These are phyloP conservation scores for Bolboschoenus planiculmis DNA, from an alignment of 176 grass and related monocot species.

Conservation along the genomic window DNA sequence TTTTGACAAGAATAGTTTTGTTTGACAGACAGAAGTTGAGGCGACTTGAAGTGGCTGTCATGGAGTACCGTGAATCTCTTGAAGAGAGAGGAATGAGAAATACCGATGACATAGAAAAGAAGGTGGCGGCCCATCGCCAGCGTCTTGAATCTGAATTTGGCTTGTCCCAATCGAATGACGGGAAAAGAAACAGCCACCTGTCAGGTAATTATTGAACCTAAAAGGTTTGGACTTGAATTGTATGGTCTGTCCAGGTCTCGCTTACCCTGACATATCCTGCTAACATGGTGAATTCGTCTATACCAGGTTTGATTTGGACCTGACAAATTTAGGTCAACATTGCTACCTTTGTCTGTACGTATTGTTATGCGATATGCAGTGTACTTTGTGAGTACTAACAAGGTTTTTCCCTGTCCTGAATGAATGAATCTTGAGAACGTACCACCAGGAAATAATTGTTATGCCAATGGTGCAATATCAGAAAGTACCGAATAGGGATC, in stretches of 20 bases:
- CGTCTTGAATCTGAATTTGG: slow-evolving; percentile 79
- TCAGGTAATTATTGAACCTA: slow-evolving; percentile 46
- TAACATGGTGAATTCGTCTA: background rate
- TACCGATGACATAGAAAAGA: slow-evolving; percentile 82
- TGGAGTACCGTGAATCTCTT: slow-evolving; percentile 87
- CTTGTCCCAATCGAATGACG: slow-evolving; percentile 60
- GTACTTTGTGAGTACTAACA: background rate
- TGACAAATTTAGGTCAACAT: slow-evolving; percentile 1
- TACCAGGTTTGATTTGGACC: slow-evolving; percentile 15
- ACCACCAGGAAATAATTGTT: background rate
- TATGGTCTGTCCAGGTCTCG: background rate
- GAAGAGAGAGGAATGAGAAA: slow-evolving; percentile 76
- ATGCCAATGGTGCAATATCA: background rate
- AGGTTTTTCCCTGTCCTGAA: background rate
- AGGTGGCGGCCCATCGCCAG: slow-evolving; percentile 59
- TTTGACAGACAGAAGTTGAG: slow-evolving; percentile 75
- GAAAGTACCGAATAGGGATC: background rate
- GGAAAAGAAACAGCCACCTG: slow-evolving; percentile 41
- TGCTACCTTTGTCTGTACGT: background rate
- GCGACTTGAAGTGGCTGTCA: slow-evolving; percentile 77
- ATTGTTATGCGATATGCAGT: background rate
- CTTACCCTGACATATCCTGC: background rate
- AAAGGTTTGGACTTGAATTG: background rate
- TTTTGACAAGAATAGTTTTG: background rate
- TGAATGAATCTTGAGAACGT: background rate